Evolutionary conservation across 2,329 filamentous ascomycete genomes (phyloP).

Genomic region (Scolecobasidium constrictum): DNA sequence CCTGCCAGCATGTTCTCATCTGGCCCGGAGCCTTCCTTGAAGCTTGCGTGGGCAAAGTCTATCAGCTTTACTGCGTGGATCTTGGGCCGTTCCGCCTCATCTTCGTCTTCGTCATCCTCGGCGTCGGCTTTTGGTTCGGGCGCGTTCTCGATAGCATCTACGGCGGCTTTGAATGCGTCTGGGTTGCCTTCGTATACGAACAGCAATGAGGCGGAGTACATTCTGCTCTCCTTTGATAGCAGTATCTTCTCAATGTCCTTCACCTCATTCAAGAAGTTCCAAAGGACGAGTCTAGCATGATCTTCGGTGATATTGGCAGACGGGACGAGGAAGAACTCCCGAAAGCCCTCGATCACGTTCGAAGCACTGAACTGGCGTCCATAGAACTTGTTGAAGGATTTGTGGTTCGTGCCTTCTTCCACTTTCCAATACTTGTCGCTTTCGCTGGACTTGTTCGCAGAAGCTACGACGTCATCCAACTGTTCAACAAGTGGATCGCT

Average conservation of each 20-base stretch:
- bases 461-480: conserved; percentile 1
- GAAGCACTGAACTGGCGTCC: conserved; percentile 46
- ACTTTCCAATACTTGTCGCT: conserved; percentile 16
- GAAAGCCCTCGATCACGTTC: conserved; percentile 47
- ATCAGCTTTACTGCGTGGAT: conserved; percentile 80
- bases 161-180: conserved; percentile 31
- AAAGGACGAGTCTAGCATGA: conserved; percentile 37
- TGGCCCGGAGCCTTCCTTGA: conserved; percentile 68
- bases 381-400: conserved; percentile 55
- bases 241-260: conserved; percentile 45
- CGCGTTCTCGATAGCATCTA: conserved; percentile 35
- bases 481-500: conserved; percentile 12
- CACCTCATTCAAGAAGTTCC: conserved; percentile 32
- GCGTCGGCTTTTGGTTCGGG: conserved; percentile 21
- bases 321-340: conserved; percentile 41
- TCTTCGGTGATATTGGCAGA: conserved; percentile 25
- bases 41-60: conserved; percentile 89
- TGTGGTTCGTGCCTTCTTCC: conserved; percentile 41
- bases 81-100: conserved; percentile 43
- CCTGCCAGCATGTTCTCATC: conserved; percentile 77
- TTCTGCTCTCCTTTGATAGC: conserved; percentile 52
- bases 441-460: conserved; percentile 19
- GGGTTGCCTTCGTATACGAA: conserved; percentile 57
- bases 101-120: conserved; percentile 35
- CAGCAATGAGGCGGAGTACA: conserved; percentile 56